phyloP scores from a whole-genome alignment of 202 grass and related monocot genomes.

The Eragrostis tef region DNA sequence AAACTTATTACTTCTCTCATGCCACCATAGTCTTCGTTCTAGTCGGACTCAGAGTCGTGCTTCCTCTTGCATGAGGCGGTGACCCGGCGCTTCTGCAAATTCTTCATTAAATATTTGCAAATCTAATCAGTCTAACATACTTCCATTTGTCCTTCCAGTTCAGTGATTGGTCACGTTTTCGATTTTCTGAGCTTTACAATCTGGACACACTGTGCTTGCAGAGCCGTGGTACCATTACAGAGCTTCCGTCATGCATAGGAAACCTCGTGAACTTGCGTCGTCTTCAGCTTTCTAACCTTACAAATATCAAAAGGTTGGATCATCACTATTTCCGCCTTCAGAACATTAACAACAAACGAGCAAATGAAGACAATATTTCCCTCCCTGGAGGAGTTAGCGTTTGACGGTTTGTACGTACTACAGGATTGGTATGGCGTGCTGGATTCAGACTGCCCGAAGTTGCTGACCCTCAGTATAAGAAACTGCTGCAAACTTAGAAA shows the following conservation, averaged over 20 bases:
- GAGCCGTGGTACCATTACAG: not conserved
- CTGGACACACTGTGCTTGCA: conserved; percentile 22
- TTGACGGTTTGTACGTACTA: conserved; percentile 10
- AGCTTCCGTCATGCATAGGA: conserved; percentile 2
- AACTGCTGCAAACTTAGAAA: conserved; percentile 25
- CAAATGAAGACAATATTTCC: conserved; percentile 2
- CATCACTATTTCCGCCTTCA: not conserved
- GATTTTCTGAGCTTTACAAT: too few relatives aligned
- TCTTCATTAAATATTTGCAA: too few relatives aligned
- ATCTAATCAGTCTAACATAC: too few relatives aligned
- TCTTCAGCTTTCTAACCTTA: conserved; percentile 23
- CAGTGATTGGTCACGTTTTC: too few relatives aligned
- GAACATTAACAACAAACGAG: not conserved
- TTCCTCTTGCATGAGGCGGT: too few relatives aligned
- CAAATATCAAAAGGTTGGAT: conserved; percentile 5
- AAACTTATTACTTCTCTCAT: too few relatives aligned
- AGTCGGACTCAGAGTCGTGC: too few relatives aligned
- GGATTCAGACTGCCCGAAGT: conserved; percentile 33
- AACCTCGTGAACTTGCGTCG: not conserved
- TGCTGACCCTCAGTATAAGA: too few relatives aligned
- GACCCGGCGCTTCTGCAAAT: too few relatives aligned
- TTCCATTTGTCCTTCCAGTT: too few relatives aligned
- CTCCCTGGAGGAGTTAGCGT: not conserved
- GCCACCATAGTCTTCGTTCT: too few relatives aligned
- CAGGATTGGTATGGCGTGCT: not conserved